Evolutionary conservation across 1,139 yeast genomes (phyloP).

Genomic region (Suhomyces taliae): DNA sequence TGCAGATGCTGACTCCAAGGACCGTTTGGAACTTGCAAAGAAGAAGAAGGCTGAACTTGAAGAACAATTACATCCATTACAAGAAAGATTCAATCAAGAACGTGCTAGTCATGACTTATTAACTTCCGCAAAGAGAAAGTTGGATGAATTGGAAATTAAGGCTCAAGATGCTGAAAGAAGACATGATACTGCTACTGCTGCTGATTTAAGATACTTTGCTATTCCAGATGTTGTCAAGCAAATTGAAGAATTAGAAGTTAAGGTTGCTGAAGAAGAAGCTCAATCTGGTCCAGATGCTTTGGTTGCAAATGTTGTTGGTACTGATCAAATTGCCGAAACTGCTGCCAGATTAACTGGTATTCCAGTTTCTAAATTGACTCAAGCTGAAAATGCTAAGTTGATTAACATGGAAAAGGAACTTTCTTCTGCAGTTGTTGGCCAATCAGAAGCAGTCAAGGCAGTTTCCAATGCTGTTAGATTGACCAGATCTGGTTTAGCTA

Average conservation of each 20-base stretch:
- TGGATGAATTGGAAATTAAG: constrained; percentile 89
- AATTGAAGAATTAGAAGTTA: constrained; percentile 70
- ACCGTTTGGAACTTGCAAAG: constrained; percentile 75
- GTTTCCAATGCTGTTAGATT: constrained; percentile 93
- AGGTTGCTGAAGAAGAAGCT: constrained; percentile 70
- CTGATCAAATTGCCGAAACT: constrained; percentile 94
- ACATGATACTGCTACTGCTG: constrained; percentile 90
- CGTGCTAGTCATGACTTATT: constrained; percentile 90
- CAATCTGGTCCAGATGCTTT: constrained; percentile 59
- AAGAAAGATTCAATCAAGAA: constrained; percentile 84
- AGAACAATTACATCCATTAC: constrained; percentile 81
- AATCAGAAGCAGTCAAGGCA: constrained; percentile 92
- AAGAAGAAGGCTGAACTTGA: constrained; percentile 80
- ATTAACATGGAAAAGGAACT: constrained; percentile 92
- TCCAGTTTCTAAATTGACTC: constrained; percentile 95
- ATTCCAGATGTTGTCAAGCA: constrained; percentile 86
- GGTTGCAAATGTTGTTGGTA: constrained; percentile 85
- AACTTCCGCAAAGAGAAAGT: constrained; percentile 82
- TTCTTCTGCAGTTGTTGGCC: constrained; percentile 87
- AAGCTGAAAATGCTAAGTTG: constrained; percentile 90
- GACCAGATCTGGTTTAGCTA: constrained; percentile 92
- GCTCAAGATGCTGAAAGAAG: constrained; percentile 97
- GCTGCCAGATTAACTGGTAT: constrained; percentile 97
- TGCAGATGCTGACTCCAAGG: constrained; percentile 83
- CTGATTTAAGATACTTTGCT: constrained; percentile 94